These are phyloP conservation scores for Arachis stenosperma DNA, from an alignment of 306 rosid genomes.

Conservation along the genomic window DNA sequence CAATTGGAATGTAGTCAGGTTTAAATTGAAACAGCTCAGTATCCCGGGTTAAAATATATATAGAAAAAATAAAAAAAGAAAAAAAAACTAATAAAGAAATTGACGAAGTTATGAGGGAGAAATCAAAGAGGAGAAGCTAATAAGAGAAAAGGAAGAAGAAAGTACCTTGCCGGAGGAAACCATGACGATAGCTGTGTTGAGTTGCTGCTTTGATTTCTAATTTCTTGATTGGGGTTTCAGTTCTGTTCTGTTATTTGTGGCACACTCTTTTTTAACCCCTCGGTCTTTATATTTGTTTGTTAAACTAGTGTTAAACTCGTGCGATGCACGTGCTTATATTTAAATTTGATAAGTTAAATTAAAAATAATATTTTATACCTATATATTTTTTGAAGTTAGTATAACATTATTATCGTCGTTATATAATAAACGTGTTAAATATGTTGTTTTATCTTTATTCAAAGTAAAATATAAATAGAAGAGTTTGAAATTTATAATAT, in stretches of 20 bases:
- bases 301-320: no score
- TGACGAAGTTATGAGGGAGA: background rate
- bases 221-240: background rate
- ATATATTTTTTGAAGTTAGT: no score
- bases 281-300: no score
- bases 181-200: conserved; percentile 12
- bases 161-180: conserved; percentile 37
- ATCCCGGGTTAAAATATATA: background rate
- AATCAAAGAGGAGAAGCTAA: background rate
- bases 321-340: no score
- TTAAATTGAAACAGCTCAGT: conserved; percentile 2
- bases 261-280: background rate
- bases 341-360: no score
- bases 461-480: no score
- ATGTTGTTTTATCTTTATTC: no score
- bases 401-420: no score
- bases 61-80: background rate
- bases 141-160: background rate
- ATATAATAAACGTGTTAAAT: no score
- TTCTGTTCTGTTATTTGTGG: background rate
- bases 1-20: background rate
- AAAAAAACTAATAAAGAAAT: background rate
- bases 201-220: no score
- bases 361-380: no score
- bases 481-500: no score